Percentiles rank a stretch among this genome's conserved stretches.
Evolutionary conservation across 352 stramenopile genomes (phyloP).

Genomic region (Globisporangium camurandrum): DNA sequence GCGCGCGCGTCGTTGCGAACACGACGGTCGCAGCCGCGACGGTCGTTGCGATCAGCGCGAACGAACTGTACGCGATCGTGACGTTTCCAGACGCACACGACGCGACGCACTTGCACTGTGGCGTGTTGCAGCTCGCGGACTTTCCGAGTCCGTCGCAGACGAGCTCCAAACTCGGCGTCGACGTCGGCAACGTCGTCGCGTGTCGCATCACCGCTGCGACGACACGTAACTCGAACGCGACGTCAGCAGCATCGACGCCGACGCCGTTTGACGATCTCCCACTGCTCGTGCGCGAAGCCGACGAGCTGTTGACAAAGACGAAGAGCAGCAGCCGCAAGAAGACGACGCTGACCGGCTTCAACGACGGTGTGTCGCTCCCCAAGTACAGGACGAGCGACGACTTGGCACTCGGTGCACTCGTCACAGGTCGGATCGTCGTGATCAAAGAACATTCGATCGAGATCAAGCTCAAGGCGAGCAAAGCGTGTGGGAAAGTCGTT

Average conservation of each 20-base stretch:
- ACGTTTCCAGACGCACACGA: slow-evolving; percentile 40
- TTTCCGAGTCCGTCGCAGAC: slow-evolving; percentile 70
- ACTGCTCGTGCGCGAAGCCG: slow-evolving; percentile 49
- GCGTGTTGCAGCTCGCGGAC: slow-evolving; percentile 61
- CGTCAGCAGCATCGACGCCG: slow-evolving; percentile 32
- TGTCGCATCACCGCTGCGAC: too few relatives aligned
- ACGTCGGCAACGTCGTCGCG: slow-evolving; percentile 31
- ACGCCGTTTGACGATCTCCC: slow-evolving; percentile 74
- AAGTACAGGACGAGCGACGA: slow-evolving; percentile 67
- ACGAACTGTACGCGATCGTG: slow-evolving; percentile 58
- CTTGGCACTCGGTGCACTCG: slow-evolving; percentile 48
- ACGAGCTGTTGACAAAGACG: slow-evolving; percentile 31
- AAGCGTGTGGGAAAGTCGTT: slow-evolving; percentile 71
- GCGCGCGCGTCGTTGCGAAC: slow-evolving; percentile 32
- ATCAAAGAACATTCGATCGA: slow-evolving; percentile 84
- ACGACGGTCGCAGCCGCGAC: slow-evolving; percentile 35
- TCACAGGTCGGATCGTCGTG: slow-evolving; percentile 59
- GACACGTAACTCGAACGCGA: too few relatives aligned
- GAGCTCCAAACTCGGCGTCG: slow-evolving; percentile 42
- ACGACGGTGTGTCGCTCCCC: slow-evolving; percentile 25
- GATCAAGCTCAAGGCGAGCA: slow-evolving; percentile 69
- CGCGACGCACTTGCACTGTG: slow-evolving; percentile 26
- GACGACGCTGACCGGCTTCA: slow-evolving; percentile 22
- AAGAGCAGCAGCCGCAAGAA: slow-evolving; percentile 22
- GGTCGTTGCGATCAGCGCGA: slow-evolving; percentile 44